phyloP scores from a whole-genome alignment of 306 rosid genomes.

The Castanea mollissima region DNA sequence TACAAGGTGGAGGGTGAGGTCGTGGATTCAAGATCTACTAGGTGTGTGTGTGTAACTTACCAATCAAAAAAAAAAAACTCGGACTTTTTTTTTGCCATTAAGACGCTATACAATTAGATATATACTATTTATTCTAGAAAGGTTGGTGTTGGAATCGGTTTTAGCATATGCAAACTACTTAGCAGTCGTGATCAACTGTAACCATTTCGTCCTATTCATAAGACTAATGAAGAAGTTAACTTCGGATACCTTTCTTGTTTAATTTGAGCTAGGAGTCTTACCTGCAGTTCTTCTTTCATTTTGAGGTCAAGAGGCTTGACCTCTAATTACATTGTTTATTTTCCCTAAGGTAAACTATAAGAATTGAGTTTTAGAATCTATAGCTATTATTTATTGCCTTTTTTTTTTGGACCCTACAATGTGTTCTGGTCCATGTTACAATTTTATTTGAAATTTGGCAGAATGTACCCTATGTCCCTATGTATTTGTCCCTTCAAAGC shows the following conservation, averaged over 20 bases:
- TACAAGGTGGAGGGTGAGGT: too few relatives aligned
- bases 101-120: not conserved
- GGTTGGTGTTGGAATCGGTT: not conserved
- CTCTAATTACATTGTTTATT: not conserved
- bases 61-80: too few relatives aligned
- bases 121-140: not conserved
- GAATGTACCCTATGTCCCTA: slow-evolving; percentile 90
- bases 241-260: not conserved
- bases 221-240: not conserved
- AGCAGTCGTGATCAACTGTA: not conserved
- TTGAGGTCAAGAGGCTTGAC: not conserved
- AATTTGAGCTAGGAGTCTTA: not conserved
- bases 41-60: too few relatives aligned
- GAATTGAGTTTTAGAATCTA: not conserved
- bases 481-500: slow-evolving; percentile 84
- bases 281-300: not conserved
- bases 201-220: not conserved
- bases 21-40: too few relatives aligned
- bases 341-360: not conserved
- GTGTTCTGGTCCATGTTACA: not conserved
- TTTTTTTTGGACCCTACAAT: not conserved
- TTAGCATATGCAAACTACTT: not conserved
- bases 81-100: too few relatives aligned
- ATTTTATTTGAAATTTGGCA: slow-evolving; percentile 20
- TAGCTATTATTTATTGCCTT: not conserved